Conservation (phyloP, 179 eudicot species). For the Silene vulgaris region DNA sequence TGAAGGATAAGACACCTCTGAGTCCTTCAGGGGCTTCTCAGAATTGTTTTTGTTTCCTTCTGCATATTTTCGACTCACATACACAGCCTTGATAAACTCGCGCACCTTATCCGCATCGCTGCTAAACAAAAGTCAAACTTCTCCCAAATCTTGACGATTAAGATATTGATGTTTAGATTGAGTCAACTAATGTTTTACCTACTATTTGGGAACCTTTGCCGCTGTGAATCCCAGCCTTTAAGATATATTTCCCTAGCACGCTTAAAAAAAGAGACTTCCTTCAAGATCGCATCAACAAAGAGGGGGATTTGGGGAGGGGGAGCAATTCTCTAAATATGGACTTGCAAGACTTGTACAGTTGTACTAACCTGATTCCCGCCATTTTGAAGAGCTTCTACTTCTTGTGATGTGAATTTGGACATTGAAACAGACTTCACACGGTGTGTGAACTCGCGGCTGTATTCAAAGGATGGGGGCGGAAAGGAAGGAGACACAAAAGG, state of each 20-base stretch:
- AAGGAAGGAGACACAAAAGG: neutral
- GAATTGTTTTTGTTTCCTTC: slow-evolving; percentile 49
- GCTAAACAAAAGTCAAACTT: slow-evolving; percentile 24
- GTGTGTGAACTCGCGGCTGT: slow-evolving; percentile 97
- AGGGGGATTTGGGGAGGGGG: too few relatives aligned
- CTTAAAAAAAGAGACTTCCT: slow-evolving; percentile 34
- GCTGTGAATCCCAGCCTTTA: slow-evolving; percentile 70
- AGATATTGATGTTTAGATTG: neutral
- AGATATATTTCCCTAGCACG: slow-evolving; percentile 83
- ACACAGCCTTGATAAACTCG: slow-evolving; percentile 74
- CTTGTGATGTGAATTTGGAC: slow-evolving; percentile 88
- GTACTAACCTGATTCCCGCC: slow-evolving; percentile 88
- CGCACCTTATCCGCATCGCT: slow-evolving; percentile 80
- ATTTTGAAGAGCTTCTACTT: slow-evolving; percentile 86
- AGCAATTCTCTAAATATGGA: neutral
- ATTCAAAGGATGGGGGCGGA: neutral
- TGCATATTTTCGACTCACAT: slow-evolving; percentile 59
- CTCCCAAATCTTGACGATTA: slow-evolving; percentile 8
- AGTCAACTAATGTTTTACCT: slow-evolving; percentile 40
- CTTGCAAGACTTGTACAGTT: slow-evolving; percentile 15
- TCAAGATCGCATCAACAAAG: slow-evolving; percentile 10
- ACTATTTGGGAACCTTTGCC: slow-evolving; percentile 66
- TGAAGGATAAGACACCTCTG: slow-evolving; percentile 40
- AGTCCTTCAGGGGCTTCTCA: slow-evolving; percentile 68
- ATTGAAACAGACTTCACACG: slow-evolving; percentile 97